Conservation (phyloP, 805 yeast genomes). For the Pichia phayaonensis region DNA sequence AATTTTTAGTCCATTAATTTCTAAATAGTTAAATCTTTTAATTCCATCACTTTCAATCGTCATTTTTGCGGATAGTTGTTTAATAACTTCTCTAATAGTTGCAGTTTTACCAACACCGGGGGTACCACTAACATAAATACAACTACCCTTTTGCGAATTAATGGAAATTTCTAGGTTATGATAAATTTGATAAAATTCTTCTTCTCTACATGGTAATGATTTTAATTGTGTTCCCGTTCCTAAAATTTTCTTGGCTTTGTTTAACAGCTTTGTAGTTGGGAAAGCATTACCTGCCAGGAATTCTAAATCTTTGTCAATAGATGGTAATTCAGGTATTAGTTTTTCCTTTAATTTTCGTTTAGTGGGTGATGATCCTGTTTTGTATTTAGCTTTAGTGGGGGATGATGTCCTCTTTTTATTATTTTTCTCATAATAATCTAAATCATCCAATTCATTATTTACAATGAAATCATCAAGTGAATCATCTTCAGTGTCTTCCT, state of each 20-base stretch:
- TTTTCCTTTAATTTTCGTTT: neutral
- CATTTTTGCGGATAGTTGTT: constrained; percentile 41
- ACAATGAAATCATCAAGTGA: neutral
- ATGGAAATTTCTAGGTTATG: constrained; percentile 65
- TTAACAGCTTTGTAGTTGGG: constrained; percentile 19
- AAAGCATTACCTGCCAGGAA: constrained; percentile 9
- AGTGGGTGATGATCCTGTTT: neutral
- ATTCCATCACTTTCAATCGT: constrained; percentile 15
- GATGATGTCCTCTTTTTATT: neutral
- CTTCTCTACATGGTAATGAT: constrained; percentile 78
- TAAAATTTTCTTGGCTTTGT: constrained; percentile 34
- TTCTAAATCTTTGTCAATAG: constrained; percentile 4
- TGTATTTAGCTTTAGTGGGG: neutral
- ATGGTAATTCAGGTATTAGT: constrained; percentile 9
- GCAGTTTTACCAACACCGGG: constrained; percentile 99
- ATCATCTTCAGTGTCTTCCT: constrained; percentile 12
- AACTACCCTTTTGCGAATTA: constrained; percentile 63
- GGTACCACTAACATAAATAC: constrained; percentile 89
- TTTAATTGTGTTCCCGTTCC: constrained; percentile 34
- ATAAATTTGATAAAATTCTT: constrained; percentile 67
- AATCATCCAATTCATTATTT: constrained; percentile 6
- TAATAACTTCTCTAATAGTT: constrained; percentile 79
- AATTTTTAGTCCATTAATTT: constrained; percentile 85
- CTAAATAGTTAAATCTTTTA: constrained; percentile 59
- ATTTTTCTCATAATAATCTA: constrained; percentile 2